Base-by-base conservation (phyloP, 1,139 yeast species). In the Debaryomyces psychrophilus region DNA sequence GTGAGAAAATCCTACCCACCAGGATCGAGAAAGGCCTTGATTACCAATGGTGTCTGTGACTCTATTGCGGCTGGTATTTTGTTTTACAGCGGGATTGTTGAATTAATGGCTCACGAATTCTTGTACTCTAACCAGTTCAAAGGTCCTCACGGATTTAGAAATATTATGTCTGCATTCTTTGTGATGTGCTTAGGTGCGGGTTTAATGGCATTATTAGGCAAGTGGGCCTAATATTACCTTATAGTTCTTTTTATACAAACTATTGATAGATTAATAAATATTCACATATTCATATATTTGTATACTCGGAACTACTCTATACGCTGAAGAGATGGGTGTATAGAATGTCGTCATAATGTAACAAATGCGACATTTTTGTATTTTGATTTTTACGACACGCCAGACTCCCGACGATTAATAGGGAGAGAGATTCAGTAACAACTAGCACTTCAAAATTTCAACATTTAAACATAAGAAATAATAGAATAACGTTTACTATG, bases 201-300 rank as follows among this genome's bases (percentile, higher is more conserved):
- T 34, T 58, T 65, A 45, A 72, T 72, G 77, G 74, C 76, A n/a
- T 54, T 72, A 45, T 59, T 72, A 47, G 77, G 76, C 29, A 66
- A 61, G 50, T 72, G 77, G 77, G 76, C 76, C 23, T 72, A 52
- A 47, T 22, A n/a, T n/a, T n/a, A n/a, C n/a, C 12, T 35, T 11
- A 15, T 15, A 14, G 23, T 14, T 17, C 23, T 38, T 18, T 26
- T 18, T 22, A 20, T 12, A 14, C 11, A 11, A 20, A 23, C 15
- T 23, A 14, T 38, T 38, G 11, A 38, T 38, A 38, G 41, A 38
- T 9, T 38, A 22, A 37, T 37, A 25, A 37, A 25, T 6, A 28
- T 28, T 12, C 8, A 28, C n/a, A n/a, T n/a, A n/a, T n/a, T n/a
- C n/a, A n/a, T n/a, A n/a, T n/a, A n/a, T n/a, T n/a, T 28, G 7